These are phyloP conservation scores for Fusarium beomiforme DNA, from an alignment of 2,329 filamentous ascomycete species.

Conservation along the genomic window DNA sequence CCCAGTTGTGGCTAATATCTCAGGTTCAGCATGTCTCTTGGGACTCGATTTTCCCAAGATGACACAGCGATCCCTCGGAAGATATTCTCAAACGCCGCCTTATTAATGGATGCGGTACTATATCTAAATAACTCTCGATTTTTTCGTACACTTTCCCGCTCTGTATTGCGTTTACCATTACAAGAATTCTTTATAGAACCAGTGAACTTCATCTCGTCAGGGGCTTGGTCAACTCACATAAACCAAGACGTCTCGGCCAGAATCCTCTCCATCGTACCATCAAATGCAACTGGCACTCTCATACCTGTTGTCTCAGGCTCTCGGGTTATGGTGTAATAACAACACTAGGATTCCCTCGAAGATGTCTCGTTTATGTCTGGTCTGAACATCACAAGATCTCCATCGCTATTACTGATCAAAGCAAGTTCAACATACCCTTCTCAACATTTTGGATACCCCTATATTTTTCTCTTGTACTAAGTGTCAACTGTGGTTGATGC, in stretches of 20 bases:
- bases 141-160: constrained; percentile 1
- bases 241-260: constrained; percentile 18
- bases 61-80: constrained; percentile 20
- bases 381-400: neutral
- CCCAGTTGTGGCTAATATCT: neutral
- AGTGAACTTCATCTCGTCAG: neutral
- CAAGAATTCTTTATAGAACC: constrained; percentile 26
- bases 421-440: neutral
- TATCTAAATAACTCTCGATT: neutral
- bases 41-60: constrained; percentile 25
- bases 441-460: no score
- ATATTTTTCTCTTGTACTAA: neutral
- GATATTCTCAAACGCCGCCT: constrained; percentile 13
- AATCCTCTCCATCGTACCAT: constrained; percentile 4
- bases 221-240: neutral
- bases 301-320: neutral
- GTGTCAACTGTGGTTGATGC: neutral
- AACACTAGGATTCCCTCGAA: neutral
- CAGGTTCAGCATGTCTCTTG: constrained; percentile 28
- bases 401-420: no score
- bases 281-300: neutral
- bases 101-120: constrained; percentile 15
- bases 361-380: neutral
- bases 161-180: constrained; percentile 7
- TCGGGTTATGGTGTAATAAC: no score